phyloP scores from a whole-genome alignment of 768 basidiomycete species.

The Amanita molliuscula region DNA sequence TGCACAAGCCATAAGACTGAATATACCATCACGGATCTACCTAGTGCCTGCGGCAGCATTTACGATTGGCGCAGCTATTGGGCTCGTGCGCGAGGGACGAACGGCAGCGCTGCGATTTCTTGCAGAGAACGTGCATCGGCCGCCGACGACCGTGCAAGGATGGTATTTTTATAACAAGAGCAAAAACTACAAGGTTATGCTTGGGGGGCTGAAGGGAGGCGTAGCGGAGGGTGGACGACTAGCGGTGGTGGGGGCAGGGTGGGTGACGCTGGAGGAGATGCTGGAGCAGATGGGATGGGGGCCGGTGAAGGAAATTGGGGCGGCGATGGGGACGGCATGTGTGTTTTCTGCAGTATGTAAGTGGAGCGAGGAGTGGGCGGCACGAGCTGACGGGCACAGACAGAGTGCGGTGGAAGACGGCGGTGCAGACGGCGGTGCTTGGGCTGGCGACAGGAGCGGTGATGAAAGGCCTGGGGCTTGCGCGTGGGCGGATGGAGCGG shows the following conservation, averaged over 20 bases:
- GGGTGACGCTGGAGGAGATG: slow-evolving; percentile 35
- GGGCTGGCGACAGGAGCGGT: slow-evolving; percentile 49
- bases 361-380: slow-evolving; percentile 10
- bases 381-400: slow-evolving; percentile 27
- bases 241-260: slow-evolving; percentile 25
- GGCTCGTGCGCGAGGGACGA: slow-evolving; percentile 64
- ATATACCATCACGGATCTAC: slow-evolving; percentile 48
- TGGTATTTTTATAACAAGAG: slow-evolving; percentile 98
- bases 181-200: slow-evolving; percentile 82
- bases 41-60: slow-evolving; percentile 52
- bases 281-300: slow-evolving; percentile 26
- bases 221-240: slow-evolving; percentile 46
- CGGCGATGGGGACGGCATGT: slow-evolving; percentile 52
- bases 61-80: slow-evolving; percentile 54
- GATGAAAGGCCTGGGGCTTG: slow-evolving; percentile 38
- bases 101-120: slow-evolving; percentile 69
- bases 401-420: slow-evolving; percentile 42
- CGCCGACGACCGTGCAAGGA: slow-evolving; percentile 76
- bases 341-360: slow-evolving; percentile 46
- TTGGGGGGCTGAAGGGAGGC: slow-evolving; percentile 61
- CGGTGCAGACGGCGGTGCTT: slow-evolving; percentile 36
- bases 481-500: slow-evolving; percentile 16
- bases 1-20: slow-evolving; percentile 17
- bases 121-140: slow-evolving; percentile 87
- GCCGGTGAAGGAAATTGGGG: slow-evolving; percentile 40